Evolutionary conservation across 2,329 filamentous ascomycete genomes (phyloP), one percentile per base, ranked within the genome.

Genomic region (Aspergillus aculeatus): DNA sequence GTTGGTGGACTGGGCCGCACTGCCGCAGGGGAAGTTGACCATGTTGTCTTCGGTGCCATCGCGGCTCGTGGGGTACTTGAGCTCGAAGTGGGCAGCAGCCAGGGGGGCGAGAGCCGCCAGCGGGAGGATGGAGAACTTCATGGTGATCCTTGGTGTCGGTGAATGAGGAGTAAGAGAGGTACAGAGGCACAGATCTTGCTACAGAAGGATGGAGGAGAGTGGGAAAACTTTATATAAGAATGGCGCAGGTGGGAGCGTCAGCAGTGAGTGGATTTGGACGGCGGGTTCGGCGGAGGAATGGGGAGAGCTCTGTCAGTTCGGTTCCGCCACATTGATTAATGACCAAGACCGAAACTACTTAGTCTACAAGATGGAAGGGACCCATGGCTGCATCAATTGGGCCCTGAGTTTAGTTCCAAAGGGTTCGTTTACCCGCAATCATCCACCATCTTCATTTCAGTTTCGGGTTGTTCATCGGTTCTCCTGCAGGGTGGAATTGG

Each of bases 21-120:
- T 81, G 58, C 83, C 83, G 67, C 84, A 86, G 58, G 80, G 80
- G 66, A 78, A 81, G 12, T 64, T 76, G 58, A 68, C 61, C 63
- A 82, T 80, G 10, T 71, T 80, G 59, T 82, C 78, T 60, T 81
- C 78, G 44, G 78, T 67, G 67, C 78, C 78, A 29, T 83, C 84
- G 56, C 84, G 81, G 61, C 76, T 71, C 16, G 75, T 62, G 11
- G 85, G 85, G 63, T 80, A 86, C 38, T 78, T 71, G 71, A 87
- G 78, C 3, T 77, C 69, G 76, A 86, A 87, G 69, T 87, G 85
- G 16, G 84, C 84, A 47, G 81, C 74, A 19, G 77, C 75, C 50
- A 82, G 65, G 57, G 81, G 76, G 50, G 78, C 71, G 57, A 82
- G 71, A 56, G 75, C 69, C 62, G 79, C 68, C 55, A 79, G 71